phyloP scores from a whole-genome alignment of 148 eudicot genomes.

The Pouteria glomerata region DNA sequence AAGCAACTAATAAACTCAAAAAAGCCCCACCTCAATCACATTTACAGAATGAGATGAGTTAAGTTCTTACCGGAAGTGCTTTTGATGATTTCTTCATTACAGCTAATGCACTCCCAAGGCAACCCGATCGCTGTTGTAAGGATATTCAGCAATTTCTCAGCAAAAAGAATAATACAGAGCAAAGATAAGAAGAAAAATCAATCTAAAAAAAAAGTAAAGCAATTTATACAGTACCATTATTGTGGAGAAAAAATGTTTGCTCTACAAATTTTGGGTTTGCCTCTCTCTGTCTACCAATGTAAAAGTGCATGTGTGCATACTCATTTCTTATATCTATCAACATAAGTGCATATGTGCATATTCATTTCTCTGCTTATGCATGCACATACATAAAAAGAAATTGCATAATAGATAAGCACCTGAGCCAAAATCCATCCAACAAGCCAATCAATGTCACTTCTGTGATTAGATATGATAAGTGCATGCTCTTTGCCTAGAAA shows the following conservation, averaged over 20 bases:
- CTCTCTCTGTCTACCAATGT: not conserved
- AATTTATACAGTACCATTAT: not conserved
- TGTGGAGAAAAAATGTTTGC: not conserved
- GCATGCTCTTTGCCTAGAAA: slow-evolving; percentile 89
- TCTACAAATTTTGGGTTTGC: not conserved
- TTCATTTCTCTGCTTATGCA: not conserved
- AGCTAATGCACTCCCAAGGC: slow-evolving; percentile 83
- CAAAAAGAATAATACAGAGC: not conserved
- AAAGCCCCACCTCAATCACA: not conserved
- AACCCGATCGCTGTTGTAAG: slow-evolving; percentile 78
- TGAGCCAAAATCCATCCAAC: slow-evolving; percentile 98
- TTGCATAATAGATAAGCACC: slow-evolving; percentile 28
- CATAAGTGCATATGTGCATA: not conserved
- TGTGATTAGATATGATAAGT: slow-evolving; percentile 72
- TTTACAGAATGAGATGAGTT: not conserved
- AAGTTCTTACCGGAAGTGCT: slow-evolving; percentile 64
- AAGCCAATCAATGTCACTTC: slow-evolving; percentile 96
- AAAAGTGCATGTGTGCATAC: not conserved
- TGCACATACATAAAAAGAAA: not conserved
- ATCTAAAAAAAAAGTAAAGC: too few species aligned
- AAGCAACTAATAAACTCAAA: slow-evolving; percentile 1
- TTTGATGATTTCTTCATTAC: slow-evolving; percentile 71
- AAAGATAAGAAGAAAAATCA: not conserved
- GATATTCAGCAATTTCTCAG: slow-evolving; percentile 5
- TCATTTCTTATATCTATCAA: too few species aligned